These are phyloP conservation scores for Aspergillus sp. DNA, from an alignment of 2,329 filamentous ascomycete species.

Conservation along the genomic window DNA sequence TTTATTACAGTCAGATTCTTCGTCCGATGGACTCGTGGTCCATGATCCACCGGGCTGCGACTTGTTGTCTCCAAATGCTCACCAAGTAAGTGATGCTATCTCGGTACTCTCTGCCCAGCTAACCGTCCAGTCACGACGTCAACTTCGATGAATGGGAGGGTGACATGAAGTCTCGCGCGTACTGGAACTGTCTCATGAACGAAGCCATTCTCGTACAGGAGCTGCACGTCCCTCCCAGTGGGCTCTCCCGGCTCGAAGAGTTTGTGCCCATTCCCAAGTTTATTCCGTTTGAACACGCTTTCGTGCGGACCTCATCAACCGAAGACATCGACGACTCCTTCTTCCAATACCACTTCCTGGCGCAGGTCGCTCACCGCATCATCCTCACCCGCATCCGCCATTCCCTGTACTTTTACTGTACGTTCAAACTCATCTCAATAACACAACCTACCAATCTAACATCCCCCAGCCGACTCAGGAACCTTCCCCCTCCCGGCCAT, in stretches of 20 bases:
- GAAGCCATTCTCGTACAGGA: constrained; percentile 57
- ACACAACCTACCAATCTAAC: constrained; percentile 2
- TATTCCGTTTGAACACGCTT: constrained; percentile 41
- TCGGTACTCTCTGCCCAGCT: neutral
- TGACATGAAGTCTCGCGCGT: constrained; percentile 56
- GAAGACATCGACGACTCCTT: constrained; percentile 51
- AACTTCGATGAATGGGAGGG: constrained; percentile 53
- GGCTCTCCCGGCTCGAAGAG: constrained; percentile 51
- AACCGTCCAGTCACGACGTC: constrained; percentile 30
- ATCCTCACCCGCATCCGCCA: constrained; percentile 54
- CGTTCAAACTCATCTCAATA: constrained; percentile 3
- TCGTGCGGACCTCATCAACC: constrained; percentile 27
- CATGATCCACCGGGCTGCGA: constrained; percentile 51
- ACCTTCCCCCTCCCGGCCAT: constrained; percentile 47
- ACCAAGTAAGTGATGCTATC: constrained; percentile 35
- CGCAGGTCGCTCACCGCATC: constrained; percentile 56
- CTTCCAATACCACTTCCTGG: constrained; percentile 58
- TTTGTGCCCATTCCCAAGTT: constrained; percentile 55
- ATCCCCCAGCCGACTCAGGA: constrained; percentile 36
- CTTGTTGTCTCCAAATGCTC: constrained; percentile 49
- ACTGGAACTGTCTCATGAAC: constrained; percentile 57
- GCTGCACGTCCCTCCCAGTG: constrained; percentile 51
- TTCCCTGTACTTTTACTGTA: constrained; percentile 49
- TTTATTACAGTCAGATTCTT: constrained; percentile 52
- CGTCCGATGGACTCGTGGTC: constrained; percentile 55